Evolutionary conservation across 2,329 filamentous ascomycete genomes (phyloP), one percentile per base, ranked within the genome.

Genomic region (Fusarium sp.): DNA sequence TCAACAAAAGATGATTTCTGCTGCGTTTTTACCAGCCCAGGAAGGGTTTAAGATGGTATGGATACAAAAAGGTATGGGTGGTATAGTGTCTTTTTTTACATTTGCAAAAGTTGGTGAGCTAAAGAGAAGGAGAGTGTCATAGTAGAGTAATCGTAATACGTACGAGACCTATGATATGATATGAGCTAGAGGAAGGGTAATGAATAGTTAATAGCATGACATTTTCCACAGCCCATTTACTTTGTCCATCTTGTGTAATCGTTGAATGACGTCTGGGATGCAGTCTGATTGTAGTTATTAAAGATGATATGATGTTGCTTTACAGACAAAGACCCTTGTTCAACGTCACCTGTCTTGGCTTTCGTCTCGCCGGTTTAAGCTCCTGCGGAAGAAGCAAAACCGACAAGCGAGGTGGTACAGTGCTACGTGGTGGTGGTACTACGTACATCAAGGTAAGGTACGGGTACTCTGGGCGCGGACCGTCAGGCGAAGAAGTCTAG

Each of bases 311-410:
- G 61, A 64, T 64, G 35, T 64, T 64, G 36, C 35, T 57, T 31
- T 63, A 25, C 13, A 36, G 6, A 29, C 22, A 25, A 1, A 20
- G 5, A 38, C 22, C 25, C 60, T 63, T 52, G 60, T 52, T 22
- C 60, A 54, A 54, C 31, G 16, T 22, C 29, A 33, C 9, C 38
- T 22, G 69, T 54, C 69, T 66, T 71, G 66, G 29, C 62, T 64
- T 62, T 33, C 25, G 35, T 29, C 42, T 63, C 36, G 60, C 52
- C 18, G 59, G 58, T 38, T 69, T 67, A 65, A 77, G 63, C 74
- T 58, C 69, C 68, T 74, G 76, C 72, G 69, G 65, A 73, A 76
- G 70, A 77, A 78, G 74, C 72, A 77, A 77, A 29, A 50, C 52
- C 59, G 35, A 71, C 69, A 75, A 66, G 54, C 65, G 65, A 69